Percentiles rank a stretch among this genome's conserved stretches.
phyloP scores from a whole-genome alignment of 2,329 filamentous ascomycete species.

The Aspergillus sp. region DNA sequence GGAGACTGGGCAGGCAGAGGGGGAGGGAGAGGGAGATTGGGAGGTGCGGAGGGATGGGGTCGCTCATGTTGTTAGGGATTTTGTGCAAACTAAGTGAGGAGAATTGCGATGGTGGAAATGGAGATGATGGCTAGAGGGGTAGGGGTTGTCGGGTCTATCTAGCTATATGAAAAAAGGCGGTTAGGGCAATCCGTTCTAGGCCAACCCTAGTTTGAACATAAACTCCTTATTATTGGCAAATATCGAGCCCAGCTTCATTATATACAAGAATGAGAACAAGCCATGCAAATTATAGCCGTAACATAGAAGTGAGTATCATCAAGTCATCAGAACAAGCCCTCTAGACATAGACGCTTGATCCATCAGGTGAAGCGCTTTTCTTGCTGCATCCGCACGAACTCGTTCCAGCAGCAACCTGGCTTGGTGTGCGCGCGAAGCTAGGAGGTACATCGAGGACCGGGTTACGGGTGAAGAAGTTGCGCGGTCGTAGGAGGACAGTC shows the following conservation, averaged over 20 bases:
- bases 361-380: slow-evolving; percentile 38
- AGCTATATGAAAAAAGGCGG: background rate
- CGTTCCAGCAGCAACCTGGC: slow-evolving; percentile 61
- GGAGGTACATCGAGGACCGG: slow-evolving; percentile 81
- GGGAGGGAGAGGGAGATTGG: background rate
- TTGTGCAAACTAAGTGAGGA: background rate
- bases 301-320: background rate
- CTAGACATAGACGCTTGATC: slow-evolving; percentile 45
- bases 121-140: background rate
- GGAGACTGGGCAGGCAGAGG: too few species aligned
- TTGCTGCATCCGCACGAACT: slow-evolving; percentile 35
- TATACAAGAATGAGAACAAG: background rate
- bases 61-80: background rate
- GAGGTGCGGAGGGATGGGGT: background rate
- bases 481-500: slow-evolving; percentile 74
- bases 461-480: slow-evolving; percentile 82
- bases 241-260: background rate
- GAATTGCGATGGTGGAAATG: background rate
- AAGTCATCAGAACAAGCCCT: background rate
- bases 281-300: background rate
- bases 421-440: slow-evolving; percentile 73
- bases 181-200: background rate
- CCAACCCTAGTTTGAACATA: background rate
- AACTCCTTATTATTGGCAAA: background rate
- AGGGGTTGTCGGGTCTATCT: background rate